Evolutionary conservation across 2,329 filamentous ascomycete species (phyloP), one percentile per base, ranked within the genome.

Genomic region (Beauveria sp.): DNA sequence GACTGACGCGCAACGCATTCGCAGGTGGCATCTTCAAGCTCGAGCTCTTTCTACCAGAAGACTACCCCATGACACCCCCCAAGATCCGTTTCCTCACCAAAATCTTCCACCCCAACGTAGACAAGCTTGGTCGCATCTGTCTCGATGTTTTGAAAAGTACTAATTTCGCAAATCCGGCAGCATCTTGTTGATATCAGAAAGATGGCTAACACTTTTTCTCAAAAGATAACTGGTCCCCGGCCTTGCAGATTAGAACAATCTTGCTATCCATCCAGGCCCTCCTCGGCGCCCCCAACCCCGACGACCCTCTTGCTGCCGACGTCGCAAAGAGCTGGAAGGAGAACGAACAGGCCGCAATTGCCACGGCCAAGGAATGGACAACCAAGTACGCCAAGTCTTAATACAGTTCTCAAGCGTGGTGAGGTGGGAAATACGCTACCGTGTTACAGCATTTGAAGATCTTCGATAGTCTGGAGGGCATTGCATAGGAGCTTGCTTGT

Each of bases 81-180:
- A 97, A 97, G 81, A 97, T 99, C 71, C 90, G 94, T 60, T 99
- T 99, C 77, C 82, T 99, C 56, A 99, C 96, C 69, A 97, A 96
- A 79, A 97, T 99, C 75, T 99, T 97, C 77, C 96, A 99, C 75
- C 94, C 94, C 57, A 99, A 99, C 74, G 97, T 99, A 68, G 94
- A 99, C 75, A 96, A 96, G 77, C 85, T 99, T 2, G 94, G 94
- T 63, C 89, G 94, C 63, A 99, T 99, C 76, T 99, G 96, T 73
- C 79, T 99, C 55, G 94, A 99, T 73, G 94, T 99, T 40, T 79
- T 99, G 62, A 99, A 99, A 81, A 96, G 94, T 96, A 79, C 68
- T 84, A 68, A 9, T 3, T 9, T 12, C 61, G 52, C 48, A 26
- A 26, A 47, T 5, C 12, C 3, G 12, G 26, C 20, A 22, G 18